A percentile compares a stretch with the other conserved stretches of the same genome.
Conservation (phyloP, 2,329 filamentous ascomycete genomes). For the Cercospora zeae-maydis region DNA sequence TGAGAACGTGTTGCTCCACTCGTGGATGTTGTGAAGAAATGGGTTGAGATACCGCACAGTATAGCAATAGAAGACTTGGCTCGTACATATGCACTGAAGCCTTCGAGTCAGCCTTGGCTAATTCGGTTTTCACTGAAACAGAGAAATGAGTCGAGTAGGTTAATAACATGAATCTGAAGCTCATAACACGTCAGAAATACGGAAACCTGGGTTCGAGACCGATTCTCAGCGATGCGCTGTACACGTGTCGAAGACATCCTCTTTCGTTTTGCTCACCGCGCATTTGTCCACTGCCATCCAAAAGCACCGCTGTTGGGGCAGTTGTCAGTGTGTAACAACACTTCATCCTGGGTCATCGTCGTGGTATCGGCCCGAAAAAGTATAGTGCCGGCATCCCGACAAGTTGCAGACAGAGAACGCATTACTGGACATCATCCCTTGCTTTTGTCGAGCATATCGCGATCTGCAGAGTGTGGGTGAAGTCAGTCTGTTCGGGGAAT, state of each 20-base stretch:
- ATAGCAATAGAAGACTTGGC: too few species aligned
- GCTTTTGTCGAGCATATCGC: neutral
- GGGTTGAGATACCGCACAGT: too few species aligned
- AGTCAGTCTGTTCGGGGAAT: neutral
- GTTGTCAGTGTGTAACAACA: neutral
- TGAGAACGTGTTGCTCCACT: neutral
- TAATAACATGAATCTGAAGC: too few species aligned
- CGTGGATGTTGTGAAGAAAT: neutral
- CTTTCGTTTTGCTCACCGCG: neutral
- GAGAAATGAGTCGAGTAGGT: too few species aligned
- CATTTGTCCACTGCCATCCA: too few species aligned
- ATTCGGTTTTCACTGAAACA: too few species aligned
- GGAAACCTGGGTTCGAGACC: too few species aligned
- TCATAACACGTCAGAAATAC: too few species aligned
- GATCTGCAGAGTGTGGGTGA: neutral
- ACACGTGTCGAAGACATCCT: neutral
- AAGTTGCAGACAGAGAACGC: neutral
- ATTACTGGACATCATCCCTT: neutral
- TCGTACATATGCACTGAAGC: too few species aligned
- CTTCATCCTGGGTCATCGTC: neutral
- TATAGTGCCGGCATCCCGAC: neutral
- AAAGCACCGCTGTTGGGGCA: neutral
- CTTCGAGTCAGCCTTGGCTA: too few species aligned
- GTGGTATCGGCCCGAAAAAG: neutral
- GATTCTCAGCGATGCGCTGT: neutral